Conservation (phyloP, 176 grass and related monocot genomes). For the Triticum urartu region DNA sequence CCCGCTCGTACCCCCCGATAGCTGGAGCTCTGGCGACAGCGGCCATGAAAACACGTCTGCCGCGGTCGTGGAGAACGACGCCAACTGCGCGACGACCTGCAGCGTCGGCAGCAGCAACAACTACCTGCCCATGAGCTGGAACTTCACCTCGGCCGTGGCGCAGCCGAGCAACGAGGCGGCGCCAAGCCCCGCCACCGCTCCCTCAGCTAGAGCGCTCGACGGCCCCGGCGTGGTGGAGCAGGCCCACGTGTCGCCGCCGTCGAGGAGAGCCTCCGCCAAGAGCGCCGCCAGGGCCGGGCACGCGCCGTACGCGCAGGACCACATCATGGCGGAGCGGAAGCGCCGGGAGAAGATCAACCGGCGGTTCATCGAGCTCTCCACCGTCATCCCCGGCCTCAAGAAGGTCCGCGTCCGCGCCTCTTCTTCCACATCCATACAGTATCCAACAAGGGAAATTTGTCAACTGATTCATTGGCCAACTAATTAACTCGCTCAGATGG, state of each 20-base stretch:
- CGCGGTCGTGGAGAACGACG: constrained; percentile 14
- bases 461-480: neutral
- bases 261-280: neutral
- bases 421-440: neutral
- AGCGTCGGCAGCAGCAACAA: neutral
- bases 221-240: neutral
- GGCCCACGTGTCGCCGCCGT: neutral
- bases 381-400: constrained; percentile 67
- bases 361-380: constrained; percentile 68
- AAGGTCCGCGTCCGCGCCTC: constrained; percentile 44
- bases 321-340: constrained; percentile 68
- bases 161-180: constrained; percentile 24
- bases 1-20: too few species aligned
- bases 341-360: constrained; percentile 81
- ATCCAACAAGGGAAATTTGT: too few species aligned
- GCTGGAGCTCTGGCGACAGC: neutral
- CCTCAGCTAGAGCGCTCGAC: neutral
- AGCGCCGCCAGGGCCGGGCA: neutral
- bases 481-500: constrained; percentile 33
- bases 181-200: neutral
- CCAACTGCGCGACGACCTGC: neutral
- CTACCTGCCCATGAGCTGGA: constrained; percentile 32
- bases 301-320: constrained; percentile 43
- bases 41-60: neutral
- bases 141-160: constrained; percentile 34